phyloP scores from a whole-genome alignment of 2,329 filamentous ascomycete species.

The Exophiala sp. region DNA sequence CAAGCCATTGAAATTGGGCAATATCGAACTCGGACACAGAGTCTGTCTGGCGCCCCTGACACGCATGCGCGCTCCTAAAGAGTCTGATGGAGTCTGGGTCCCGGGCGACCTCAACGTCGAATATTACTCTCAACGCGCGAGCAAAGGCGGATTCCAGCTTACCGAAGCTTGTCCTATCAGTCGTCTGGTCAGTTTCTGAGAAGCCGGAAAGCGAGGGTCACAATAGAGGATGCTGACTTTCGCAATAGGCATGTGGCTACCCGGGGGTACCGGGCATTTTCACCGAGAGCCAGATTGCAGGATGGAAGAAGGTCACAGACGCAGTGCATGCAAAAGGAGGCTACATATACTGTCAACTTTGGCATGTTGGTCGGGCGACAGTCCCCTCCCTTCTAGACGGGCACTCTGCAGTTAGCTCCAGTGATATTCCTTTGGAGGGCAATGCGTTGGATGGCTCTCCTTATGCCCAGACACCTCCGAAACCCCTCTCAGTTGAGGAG shows the following conservation, averaged over 20 bases:
- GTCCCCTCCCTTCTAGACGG: constrained; percentile 38
- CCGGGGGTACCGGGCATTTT: constrained; percentile 29
- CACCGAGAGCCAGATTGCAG: constrained; percentile 39
- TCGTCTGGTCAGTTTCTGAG: constrained; percentile 26
- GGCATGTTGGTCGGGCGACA: constrained; percentile 37
- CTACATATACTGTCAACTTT: constrained; percentile 40
- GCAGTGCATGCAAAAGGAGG: constrained; percentile 48
- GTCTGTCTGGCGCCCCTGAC: constrained; percentile 51
- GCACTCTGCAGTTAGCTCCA: constrained; percentile 28
- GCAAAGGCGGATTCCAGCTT: constrained; percentile 33
- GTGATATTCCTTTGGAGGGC: constrained; percentile 36
- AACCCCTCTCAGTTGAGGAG: constrained; percentile 36
- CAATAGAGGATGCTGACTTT: too few species aligned
- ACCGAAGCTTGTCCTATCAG: constrained; percentile 35
- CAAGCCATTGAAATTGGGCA: constrained; percentile 41
- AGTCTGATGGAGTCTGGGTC: constrained; percentile 30
- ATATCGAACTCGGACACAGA: constrained; percentile 46
- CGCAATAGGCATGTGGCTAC: constrained; percentile 31
- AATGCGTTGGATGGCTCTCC: constrained; percentile 36
- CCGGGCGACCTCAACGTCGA: constrained; percentile 37
- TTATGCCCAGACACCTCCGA: constrained; percentile 32
- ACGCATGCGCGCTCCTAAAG: constrained; percentile 46
- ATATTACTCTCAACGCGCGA: constrained; percentile 37
- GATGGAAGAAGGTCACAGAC: constrained; percentile 49
- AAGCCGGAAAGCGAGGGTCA: too few species aligned